Evolutionary conservation across 2,329 filamentous ascomycete species (phyloP), one percentile per base, ranked within the genome.

Genomic region (Thelonectria blattea): DNA sequence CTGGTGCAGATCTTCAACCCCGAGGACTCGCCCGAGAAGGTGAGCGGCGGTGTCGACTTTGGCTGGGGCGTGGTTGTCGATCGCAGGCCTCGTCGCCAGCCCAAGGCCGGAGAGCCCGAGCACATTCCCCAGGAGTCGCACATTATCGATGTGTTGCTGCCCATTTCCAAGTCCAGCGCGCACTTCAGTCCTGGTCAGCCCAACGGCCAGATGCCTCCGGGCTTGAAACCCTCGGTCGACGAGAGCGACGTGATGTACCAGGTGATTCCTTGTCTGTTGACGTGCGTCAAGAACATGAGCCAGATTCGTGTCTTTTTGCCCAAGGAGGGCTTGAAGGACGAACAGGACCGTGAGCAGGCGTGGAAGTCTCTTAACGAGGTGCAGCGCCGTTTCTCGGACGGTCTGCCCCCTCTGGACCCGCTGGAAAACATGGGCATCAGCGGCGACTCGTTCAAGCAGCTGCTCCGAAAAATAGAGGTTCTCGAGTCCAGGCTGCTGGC

Each of bases 351-450:
- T 30, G 80, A 85, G 1, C 85, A 89, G 15, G 84, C 91, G 50
- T 86, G 89, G 58, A 91, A 91, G 65, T 85, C 83, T 1, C 77
- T 98, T 27, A 84, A 87, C 43, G 94, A 98, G 75, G 89, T 96
- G 15, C 86, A 91, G 76, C 88, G 88, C 67, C 89, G 95, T 24
- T 98, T 99, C 79, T 93, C 93, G 1, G 95, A 99, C 72, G 95
- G 95, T 3, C 81, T 99, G 58, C 90, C 95, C 3, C 83, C 93
- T 7, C 80, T 99, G 17, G 95, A 99, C 71, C 95, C 95, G 0
- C 89, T 99, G 41, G 93, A 98, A 75, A 93, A 97, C 72, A 98
- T 99, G 95, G 86, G 88, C 27, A 98, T 99, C 71, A 89, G 84
- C 4, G 95, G 98, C 71, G 93, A 97, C 1, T 88, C 88, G 0